A percentile compares a stretch with the other conserved stretches of the same genome.
Conservation (phyloP, 129 eudicot genomes). For the Mikania micrantha region DNA sequence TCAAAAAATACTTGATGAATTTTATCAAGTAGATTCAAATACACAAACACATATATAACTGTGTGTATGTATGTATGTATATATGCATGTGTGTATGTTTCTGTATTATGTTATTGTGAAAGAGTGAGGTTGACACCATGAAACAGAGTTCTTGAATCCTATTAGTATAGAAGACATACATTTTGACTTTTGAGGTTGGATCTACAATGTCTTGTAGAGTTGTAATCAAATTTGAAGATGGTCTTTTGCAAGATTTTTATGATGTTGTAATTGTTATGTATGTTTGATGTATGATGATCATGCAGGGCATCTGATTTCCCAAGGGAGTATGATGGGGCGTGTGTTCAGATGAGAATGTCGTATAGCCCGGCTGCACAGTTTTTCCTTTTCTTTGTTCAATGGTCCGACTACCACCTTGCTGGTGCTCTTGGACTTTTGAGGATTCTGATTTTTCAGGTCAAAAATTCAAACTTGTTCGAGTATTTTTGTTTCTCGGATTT, state of each 20-base stretch:
- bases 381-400: conserved; percentile 82
- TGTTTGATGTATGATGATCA: not conserved
- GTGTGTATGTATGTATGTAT: not conserved
- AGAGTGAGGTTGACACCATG: not conserved
- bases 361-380: conserved; percentile 90
- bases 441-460: conserved; percentile 76
- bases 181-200: not conserved
- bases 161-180: not conserved
- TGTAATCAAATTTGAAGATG: not conserved
- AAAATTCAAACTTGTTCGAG: not conserved
- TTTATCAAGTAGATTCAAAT: not conserved
- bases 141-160: not conserved
- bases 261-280: not conserved
- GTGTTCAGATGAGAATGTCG: conserved; percentile 92
- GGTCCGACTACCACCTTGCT: conserved; percentile 90
- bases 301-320: conserved; percentile 85
- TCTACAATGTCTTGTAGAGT: not conserved
- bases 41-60: not conserved
- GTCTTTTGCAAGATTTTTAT: not conserved
- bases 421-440: conserved; percentile 90
- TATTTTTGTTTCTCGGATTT: not conserved
- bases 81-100: not conserved
- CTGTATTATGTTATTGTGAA: not conserved
- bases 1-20: not conserved
- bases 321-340: conserved; percentile 88